phyloP scores from a whole-genome alignment of 805 yeast genomes.

The Myxozyma geophila region DNA sequence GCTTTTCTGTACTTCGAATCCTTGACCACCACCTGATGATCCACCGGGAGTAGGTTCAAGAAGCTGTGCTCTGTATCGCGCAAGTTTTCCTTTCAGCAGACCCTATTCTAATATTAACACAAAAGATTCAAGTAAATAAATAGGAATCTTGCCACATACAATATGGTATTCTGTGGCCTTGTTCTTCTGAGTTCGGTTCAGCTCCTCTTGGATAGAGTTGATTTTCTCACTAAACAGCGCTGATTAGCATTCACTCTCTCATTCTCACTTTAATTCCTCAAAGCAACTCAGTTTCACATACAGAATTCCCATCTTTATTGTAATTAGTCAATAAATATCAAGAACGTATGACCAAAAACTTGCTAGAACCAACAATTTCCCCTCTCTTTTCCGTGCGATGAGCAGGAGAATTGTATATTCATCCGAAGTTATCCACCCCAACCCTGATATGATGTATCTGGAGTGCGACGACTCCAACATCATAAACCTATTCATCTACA shows the following conservation, averaged over 20 bases:
- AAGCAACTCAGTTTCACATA: not conserved
- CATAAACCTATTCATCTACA: too few species aligned
- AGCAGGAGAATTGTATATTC: not conserved
- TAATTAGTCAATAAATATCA: not conserved
- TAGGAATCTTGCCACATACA: slow-evolving; percentile 45
- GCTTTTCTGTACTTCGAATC: slow-evolving; percentile 91
- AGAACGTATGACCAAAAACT: not conserved
- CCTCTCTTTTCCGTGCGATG: too few species aligned
- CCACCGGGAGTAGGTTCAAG: slow-evolving; percentile 86
- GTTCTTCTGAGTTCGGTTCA: slow-evolving; percentile 93
- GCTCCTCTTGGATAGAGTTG: slow-evolving; percentile 81
- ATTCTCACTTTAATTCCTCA: not conserved
- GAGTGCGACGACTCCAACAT: too few species aligned
- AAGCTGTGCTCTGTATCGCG: slow-evolving; percentile 81
- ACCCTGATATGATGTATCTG: too few species aligned
- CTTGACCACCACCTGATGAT: slow-evolving; percentile 72
- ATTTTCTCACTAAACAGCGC: slow-evolving; percentile 28
- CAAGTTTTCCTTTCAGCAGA: slow-evolving; percentile 89
- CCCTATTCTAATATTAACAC: slow-evolving; percentile 44
- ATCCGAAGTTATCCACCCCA: not conserved
- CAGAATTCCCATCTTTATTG: slow-evolving; percentile 23
- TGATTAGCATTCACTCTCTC: not conserved
- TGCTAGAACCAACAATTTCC: not conserved
- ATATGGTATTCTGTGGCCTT: slow-evolving; percentile 97
- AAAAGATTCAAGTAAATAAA: not conserved